A percentile compares a stretch with the other conserved stretches of the same genome.
Evolutionary conservation across 2,329 filamentous ascomycete genomes (phyloP).

Genomic region (Aureobasidium sp.): DNA sequence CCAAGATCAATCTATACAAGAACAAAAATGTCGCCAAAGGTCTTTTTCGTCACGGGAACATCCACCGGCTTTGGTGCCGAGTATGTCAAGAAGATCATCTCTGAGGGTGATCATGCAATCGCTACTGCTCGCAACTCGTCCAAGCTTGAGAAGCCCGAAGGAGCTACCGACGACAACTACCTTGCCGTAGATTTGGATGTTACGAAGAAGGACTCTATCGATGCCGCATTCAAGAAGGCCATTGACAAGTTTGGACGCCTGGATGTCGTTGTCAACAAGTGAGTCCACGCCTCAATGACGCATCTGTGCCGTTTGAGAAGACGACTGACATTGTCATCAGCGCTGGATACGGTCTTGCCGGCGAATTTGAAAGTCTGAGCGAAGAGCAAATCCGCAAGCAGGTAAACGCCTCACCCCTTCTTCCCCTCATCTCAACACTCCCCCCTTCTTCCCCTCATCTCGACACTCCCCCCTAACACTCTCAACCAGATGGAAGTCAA

Average conservation of each 20-base stretch:
- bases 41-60: conserved; percentile 42
- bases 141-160: conserved; percentile 32
- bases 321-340: neutral
- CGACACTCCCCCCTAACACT: neutral
- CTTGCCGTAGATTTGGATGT: conserved; percentile 47
- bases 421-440: no score
- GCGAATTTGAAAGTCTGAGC: conserved; percentile 45
- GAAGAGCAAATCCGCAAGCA: conserved; percentile 39
- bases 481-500: conserved; percentile 49
- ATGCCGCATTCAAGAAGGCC: conserved; percentile 38
- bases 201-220: conserved; percentile 36
- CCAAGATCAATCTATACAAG: neutral
- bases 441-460: no score
- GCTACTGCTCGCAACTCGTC: conserved; percentile 40
- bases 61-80: conserved; percentile 40
- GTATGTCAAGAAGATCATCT: conserved; percentile 35
- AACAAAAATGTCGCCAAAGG: conserved; percentile 17
- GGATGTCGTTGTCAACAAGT: conserved; percentile 53
- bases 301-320: neutral
- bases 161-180: conserved; percentile 39
- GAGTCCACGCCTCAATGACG: neutral
- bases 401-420: neutral
- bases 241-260: conserved; percentile 45
- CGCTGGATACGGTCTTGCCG: conserved; percentile 49
- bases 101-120: conserved; percentile 37